Evolutionary conservation across 2,329 filamentous ascomycete species (phyloP).

Genomic region (Paramyrothecium roridum): DNA sequence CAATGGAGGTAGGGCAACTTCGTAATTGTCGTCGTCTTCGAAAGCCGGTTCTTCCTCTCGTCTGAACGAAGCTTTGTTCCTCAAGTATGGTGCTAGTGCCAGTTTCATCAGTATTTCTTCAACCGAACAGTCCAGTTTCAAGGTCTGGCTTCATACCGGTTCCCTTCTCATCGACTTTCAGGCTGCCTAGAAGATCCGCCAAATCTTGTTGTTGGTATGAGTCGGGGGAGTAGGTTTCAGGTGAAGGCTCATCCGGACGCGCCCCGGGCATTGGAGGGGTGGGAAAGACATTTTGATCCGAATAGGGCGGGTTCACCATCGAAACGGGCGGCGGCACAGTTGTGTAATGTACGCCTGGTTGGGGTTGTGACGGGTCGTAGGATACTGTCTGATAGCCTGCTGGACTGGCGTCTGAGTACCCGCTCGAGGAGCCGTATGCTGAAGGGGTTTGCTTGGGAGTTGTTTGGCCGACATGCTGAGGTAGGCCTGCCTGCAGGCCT

Average conservation of each 20-base stretch:
- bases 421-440: slow-evolving; percentile 46
- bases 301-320: slow-evolving; percentile 50
- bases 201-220: slow-evolving; percentile 69
- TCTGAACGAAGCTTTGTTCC: slow-evolving; percentile 52
- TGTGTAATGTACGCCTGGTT: slow-evolving; percentile 51
- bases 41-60: slow-evolving; percentile 60
- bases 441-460: slow-evolving; percentile 35
- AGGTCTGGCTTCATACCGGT: slow-evolving; percentile 59
- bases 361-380: slow-evolving; percentile 42
- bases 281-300: slow-evolving; percentile 47
- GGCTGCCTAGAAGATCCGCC: slow-evolving; percentile 75
- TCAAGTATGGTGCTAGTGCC: slow-evolving; percentile 74
- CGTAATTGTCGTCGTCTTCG: slow-evolving; percentile 71
- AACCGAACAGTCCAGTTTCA: slow-evolving; percentile 7
- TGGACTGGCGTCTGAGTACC: slow-evolving; percentile 43
- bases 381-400: slow-evolving; percentile 43
- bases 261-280: slow-evolving; percentile 42
- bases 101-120: slow-evolving; percentile 4
- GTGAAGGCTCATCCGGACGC: slow-evolving; percentile 29
- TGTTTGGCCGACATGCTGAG: slow-evolving; percentile 37
- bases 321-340: slow-evolving; percentile 46
- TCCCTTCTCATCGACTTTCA: slow-evolving; percentile 84
- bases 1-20: slow-evolving; percentile 66
- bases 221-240: slow-evolving; percentile 55
- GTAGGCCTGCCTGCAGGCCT: slow-evolving; percentile 32